Evolutionary conservation across 495 filamentous ascomycete species (phyloP), one percentile per base, ranked within the genome.

Genomic region (Hyaloscypha variabilis): DNA sequence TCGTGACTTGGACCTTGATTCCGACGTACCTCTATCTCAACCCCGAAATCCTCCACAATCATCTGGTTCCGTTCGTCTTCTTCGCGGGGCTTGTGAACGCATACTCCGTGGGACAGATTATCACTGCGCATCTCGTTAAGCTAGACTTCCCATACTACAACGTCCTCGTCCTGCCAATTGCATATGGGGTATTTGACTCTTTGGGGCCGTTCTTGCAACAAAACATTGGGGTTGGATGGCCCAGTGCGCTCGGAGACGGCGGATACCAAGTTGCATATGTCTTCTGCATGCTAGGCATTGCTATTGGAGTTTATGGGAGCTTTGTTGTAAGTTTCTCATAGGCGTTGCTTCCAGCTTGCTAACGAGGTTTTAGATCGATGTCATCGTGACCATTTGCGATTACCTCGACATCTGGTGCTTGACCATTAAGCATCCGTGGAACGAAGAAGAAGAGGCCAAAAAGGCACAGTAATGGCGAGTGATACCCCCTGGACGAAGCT

Each of bases 361-460:
- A 25, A 42, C 53, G 8, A 51, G 14, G 21, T 23, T 30, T 17
- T 62, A 88, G 85, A 78, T 91, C 53, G 95, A 97, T 75, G 92
- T 98, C 31, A 96, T 98, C 67, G 91, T 93, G 13, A 94, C 93
- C 26, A 99, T 99, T 71, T 99, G 95, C 74, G 95, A 98, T 72
- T 96, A 96, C 75, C 82, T 97, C 62, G 95, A 99, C 75, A 99
- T 99, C 71, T 97, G 92, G 91, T 99, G 95, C 72, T 81, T 98
- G 76, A 96, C 90, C 0, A 99, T 99, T 76, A 99, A 99, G 82
- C 88, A 94, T 69, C 83, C 83, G 39, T 84, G 80, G 65, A 79
- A 81, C 6, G 80, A 81, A 71, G 77, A 62, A 5, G 63, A 63
- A 23, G 76, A 71, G 53, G 61, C 57, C 5, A 73, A 74, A 63